phyloP scores from a whole-genome alignment of 805 yeast species.

The Starmerella kuoi region DNA sequence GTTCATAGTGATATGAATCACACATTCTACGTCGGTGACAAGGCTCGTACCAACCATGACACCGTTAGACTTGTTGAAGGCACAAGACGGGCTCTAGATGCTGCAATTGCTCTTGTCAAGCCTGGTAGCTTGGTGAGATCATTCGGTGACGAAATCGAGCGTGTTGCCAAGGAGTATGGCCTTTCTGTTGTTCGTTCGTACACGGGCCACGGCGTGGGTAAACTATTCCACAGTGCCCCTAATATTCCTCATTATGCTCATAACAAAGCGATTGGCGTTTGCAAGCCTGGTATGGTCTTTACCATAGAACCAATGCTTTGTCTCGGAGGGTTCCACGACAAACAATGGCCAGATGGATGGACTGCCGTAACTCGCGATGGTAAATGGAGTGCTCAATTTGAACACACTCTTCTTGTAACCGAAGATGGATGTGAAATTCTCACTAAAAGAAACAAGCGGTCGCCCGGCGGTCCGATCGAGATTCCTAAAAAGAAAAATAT shows the following conservation, averaged over 20 bases:
- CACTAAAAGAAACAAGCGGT: slow-evolving; percentile 62
- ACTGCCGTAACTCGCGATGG: slow-evolving; percentile 89
- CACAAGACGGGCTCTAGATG: slow-evolving; percentile 73
- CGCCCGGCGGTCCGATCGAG: slow-evolving; percentile 73
- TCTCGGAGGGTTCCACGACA: slow-evolving; percentile 67
- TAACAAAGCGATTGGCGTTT: slow-evolving; percentile 85
- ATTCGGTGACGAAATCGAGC: slow-evolving; percentile 78
- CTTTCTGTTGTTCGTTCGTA: slow-evolving; percentile 83
- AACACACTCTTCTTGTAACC: slow-evolving; percentile 84
- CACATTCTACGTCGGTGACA: slow-evolving; percentile 91
- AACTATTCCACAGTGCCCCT: slow-evolving; percentile 82
- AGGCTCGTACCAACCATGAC: slow-evolving; percentile 65
- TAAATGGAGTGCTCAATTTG: slow-evolving; percentile 76
- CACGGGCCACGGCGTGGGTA: slow-evolving; percentile 89
- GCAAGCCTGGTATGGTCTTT: slow-evolving; percentile 92
- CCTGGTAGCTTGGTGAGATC: slow-evolving; percentile 86
- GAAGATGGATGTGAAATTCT: slow-evolving; percentile 87
- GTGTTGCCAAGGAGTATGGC: slow-evolving; percentile 62
- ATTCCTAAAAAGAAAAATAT: slow-evolving; percentile 19
- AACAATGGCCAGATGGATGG: slow-evolving; percentile 97
- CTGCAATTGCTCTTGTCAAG: slow-evolving; percentile 72
- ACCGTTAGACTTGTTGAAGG: slow-evolving; percentile 84
- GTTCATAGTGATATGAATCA: slow-evolving; percentile 91
- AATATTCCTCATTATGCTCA: slow-evolving; percentile 88
- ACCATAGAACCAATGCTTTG: slow-evolving; percentile 97